Base-by-base conservation (phyloP, 345 rosid genomes). In the Populus pruinosa region DNA sequence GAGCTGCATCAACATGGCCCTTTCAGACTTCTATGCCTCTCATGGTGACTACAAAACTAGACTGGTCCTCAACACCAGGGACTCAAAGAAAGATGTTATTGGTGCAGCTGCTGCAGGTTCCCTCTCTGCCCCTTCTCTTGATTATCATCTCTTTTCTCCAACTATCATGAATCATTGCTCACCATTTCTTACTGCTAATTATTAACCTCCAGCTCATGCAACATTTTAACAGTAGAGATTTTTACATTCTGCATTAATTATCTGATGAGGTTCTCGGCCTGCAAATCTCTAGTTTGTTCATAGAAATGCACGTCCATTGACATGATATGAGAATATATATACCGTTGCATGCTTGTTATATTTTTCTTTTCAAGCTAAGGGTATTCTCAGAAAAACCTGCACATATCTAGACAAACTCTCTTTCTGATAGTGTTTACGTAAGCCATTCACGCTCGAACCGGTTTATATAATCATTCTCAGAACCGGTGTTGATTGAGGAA, bases 1-100 rank as follows among this genome's bases (percentile, higher is more conserved):
- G 87, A 85, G 85, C 4, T 88, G 94, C 79, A 83, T 91, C 31
- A 72, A 87, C 59, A 79, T 88, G 89, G 82, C 93, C n/a, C 78
- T 93, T 5, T 65, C 84, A 0, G 96, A 93, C 27, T 88, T 93
- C 70, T 90, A 91, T 21, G 73, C 74, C 7, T 23, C 83, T 33
- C 75, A 75, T 72, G 50, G 76, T 5, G 39, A 69, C 35, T 91
- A 82, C 85, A 80, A 62, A 68, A 90, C 96, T 55, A 87, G 96
- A 78, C 64, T 91, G 49, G 71, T 76, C 18, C 64, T 90, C 8
- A 71, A 63, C 74, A 1, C 70, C 61, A 87, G 85, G 27, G 86
- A 93, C 55, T 85, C 92, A 27, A 27, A 27, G 29, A 27, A 27
- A 27, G 29, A 27, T 27, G 29, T 27, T 27, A 27, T 27, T 27